Percentiles rank a stretch among this genome's conserved stretches.
Evolutionary conservation across 2,329 filamentous ascomycete species (phyloP).

Genomic region (Fusarium devonianum): DNA sequence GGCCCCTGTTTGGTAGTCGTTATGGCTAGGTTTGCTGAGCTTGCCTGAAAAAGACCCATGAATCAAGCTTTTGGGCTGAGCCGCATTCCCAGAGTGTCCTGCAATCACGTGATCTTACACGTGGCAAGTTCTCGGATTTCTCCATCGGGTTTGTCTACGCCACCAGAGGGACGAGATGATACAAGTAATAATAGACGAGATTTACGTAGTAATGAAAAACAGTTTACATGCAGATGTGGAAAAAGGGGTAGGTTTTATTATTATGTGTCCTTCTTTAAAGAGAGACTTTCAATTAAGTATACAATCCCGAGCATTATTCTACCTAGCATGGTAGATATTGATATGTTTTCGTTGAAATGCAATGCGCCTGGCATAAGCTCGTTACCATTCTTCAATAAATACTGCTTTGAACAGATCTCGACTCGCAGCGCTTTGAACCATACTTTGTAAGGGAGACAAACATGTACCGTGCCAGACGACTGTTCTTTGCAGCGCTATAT

Average conservation of each 20-base stretch:
- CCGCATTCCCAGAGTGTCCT: conserved; percentile 4
- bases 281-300: conserved; percentile 25
- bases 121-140: conserved; percentile 18
- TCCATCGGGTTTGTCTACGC: conserved; percentile 7
- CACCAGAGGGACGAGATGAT: not conserved
- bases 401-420: conserved; percentile 29
- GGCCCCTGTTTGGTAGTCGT: conserved; percentile 25
- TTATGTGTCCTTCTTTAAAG: conserved; percentile 31
- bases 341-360: conserved; percentile 35
- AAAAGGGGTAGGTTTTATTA: conserved; percentile 28
- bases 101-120: conserved; percentile 34
- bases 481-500: conserved; percentile 1
- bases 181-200: not conserved
- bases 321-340: conserved; percentile 28
- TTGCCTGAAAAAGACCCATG: conserved; percentile 33
- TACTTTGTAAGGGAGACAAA: conserved; percentile 17
- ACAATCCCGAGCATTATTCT: conserved; percentile 39
- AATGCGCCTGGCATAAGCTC: conserved; percentile 37
- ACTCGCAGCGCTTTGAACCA: conserved; percentile 30
- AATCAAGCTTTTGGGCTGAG: conserved; percentile 35
- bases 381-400: conserved; percentile 41
- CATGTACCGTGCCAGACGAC: conserved; percentile 26
- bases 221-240: not conserved
- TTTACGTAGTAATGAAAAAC: no score
- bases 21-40: conserved; percentile 18